Evolutionary conservation across 169 alveolate genomes (phyloP), one percentile per base, ranked within the genome.

Genomic region (Babesia sp.): DNA sequence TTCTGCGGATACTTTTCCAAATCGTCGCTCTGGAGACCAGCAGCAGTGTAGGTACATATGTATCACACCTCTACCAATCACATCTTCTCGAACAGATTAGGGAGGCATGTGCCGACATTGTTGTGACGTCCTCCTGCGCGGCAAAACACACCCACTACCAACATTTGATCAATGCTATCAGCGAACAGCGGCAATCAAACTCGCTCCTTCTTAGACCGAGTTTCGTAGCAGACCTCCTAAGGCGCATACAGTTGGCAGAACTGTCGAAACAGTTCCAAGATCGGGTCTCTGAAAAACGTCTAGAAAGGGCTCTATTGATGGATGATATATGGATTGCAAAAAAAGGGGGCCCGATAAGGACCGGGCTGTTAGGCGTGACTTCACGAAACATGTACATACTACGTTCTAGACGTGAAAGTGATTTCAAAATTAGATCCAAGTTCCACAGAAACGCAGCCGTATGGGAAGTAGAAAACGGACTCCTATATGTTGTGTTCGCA

Each of bases 1-100:
- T 33, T 16, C 59, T 64, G 45, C 14, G 51, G 36, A 37, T 73
- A 14, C 55, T 59, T 28, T 59, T 64, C 63, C 67, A 59, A 18
- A 46, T 73, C 3, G 69, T 73, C 16, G 44, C 67, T 2, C 71
- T 48, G 56, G 75, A 60, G 60, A 41, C 66, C 44, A 51, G 67
- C 22, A 75, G 70, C 26, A 44, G 58, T 12, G 54, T 44, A 12
- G 85, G 85, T 26, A 75, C 85, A 16, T 75, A 66, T 37, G 70
- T 63, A 14, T 68, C 78, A 26, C 85, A 75, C 36, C 44, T 75
- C 53, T 68, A 42, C 41, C 45, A 48, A 18, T 58, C 85, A 8
- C 26, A 36, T 3, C 22, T 75, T 39, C 36, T 75, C 53, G 85
- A 75, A 46, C 48, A 20, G 33, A 45, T 75, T 33, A 7, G 74